These are phyloP conservation scores for Claviceps sp. DNA, from an alignment of 2,329 filamentous ascomycete genomes.

Conservation along the genomic window DNA sequence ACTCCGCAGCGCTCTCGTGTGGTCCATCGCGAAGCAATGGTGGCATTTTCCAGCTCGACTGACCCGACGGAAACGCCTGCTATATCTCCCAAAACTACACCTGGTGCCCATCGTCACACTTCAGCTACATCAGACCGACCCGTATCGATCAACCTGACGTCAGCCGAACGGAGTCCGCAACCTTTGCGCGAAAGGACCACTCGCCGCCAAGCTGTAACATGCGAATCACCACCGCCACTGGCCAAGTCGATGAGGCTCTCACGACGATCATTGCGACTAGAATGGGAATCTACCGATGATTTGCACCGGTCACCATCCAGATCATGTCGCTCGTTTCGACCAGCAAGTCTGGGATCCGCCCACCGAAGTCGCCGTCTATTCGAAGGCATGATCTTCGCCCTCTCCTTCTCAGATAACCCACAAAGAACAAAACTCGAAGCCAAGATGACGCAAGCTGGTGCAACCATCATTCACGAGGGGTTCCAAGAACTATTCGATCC, in stretches of 20 bases:
- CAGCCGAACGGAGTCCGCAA: slow-evolving; percentile 11
- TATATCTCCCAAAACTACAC: slow-evolving; percentile 22
- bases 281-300: slow-evolving; percentile 35
- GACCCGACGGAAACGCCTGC: slow-evolving; percentile 25
- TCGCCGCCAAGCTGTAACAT: slow-evolving; percentile 8
- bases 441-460: slow-evolving; percentile 58
- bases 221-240: slow-evolving; percentile 16
- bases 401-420: slow-evolving; percentile 48
- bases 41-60: slow-evolving; percentile 26
- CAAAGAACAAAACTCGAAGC: slow-evolving; percentile 37
- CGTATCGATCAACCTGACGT: slow-evolving; percentile 12
- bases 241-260: slow-evolving; percentile 11
- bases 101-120: slow-evolving; percentile 17
- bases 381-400: slow-evolving; percentile 71
- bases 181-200: slow-evolving; percentile 9
- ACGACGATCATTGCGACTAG: slow-evolving; percentile 16
- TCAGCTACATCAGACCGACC: slow-evolving; percentile 14
- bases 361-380: slow-evolving; percentile 39
- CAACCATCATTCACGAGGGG: slow-evolving; percentile 55
- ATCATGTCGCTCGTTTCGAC: slow-evolving; percentile 14
- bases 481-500: slow-evolving; percentile 70
- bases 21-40: slow-evolving; percentile 4
- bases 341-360: slow-evolving; percentile 13
- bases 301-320: slow-evolving; percentile 26
- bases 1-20: slow-evolving; percentile 11